These are phyloP conservation scores for Starmerella powellii DNA, from an alignment of 805 yeast species.

Conservation along the genomic window DNA sequence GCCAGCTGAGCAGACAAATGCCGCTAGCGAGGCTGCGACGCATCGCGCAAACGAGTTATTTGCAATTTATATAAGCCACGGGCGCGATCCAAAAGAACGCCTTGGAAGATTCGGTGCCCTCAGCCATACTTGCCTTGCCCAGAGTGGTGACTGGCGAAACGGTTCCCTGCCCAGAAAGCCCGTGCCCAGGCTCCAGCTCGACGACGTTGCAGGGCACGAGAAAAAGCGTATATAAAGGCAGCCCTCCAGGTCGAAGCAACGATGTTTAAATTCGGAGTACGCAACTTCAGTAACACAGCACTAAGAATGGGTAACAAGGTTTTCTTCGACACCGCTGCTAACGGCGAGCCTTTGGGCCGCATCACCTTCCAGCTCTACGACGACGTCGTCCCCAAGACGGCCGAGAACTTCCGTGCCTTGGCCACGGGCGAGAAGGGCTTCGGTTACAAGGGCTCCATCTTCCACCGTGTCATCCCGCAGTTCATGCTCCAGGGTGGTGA, in stretches of 20 bases:
- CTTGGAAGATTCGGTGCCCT: background rate
- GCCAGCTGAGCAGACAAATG: too few species aligned
- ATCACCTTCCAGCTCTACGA: constrained; percentile 77
- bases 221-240: constrained; percentile 14
- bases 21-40: too few species aligned
- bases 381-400: constrained; percentile 89
- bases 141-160: background rate
- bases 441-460: constrained; percentile 72
- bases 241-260: background rate
- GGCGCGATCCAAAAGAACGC: background rate
- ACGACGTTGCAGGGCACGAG: background rate
- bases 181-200: too few species aligned
- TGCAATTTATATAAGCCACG: too few species aligned
- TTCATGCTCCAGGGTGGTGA: constrained; percentile 97
- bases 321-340: constrained; percentile 70
- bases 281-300: constrained; percentile 20
- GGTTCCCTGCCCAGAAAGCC: background rate
- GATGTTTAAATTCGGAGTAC: constrained; percentile 18
- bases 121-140: constrained; percentile 1
- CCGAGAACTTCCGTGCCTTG: constrained; percentile 91
- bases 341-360: constrained; percentile 71
- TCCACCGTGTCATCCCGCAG: constrained; percentile 95
- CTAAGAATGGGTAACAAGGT: constrained; percentile 37
- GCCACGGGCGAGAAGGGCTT: constrained; percentile 91
- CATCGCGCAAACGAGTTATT: too few species aligned